Base-by-base conservation (phyloP, 306 rosid genomes). In the Amphicarpaea edgeworthii region DNA sequence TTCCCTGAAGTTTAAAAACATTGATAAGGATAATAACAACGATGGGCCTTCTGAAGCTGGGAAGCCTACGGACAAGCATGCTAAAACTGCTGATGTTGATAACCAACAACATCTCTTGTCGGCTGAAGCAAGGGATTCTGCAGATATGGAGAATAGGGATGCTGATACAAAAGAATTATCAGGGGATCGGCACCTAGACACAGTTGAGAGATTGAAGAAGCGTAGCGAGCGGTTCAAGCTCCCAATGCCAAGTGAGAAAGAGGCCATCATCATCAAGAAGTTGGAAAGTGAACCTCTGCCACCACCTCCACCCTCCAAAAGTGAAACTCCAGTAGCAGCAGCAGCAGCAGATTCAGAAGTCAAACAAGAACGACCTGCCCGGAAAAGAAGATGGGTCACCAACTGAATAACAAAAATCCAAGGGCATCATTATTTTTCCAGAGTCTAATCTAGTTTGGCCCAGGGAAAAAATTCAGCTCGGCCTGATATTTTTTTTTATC, bases 141-240 rank as follows among this genome's bases (percentile, higher is more conserved):
- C 85, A 32, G 97, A 92, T 67, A 76, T 77, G 68, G 97, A 92
- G 68, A 74, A 65, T 8, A 90, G 81, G 79, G 95, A 89, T 68
- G 86, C 61, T 12, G 90, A 85, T 34, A 20, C 89, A 30, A 89
- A 85, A 80, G 89, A 85, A 49, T n/a, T n/a, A n/a, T 30, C 76
- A 54, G 97, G 90, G 20, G 99, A 89, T 75, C 85, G 83, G 45
- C 90, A 88, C 76, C 89, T 90, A 75, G 97, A 96, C 85, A 96
- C 99, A 2, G 98, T 92, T 14, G 99, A 96, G 96, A 89, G 90
- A 88, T 84, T 96, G 86, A 96, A 96, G 89, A 96, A 96, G 83
- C 88, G 99, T 26, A 96, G 99, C 0, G 99, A 96, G 86, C 90
- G 99, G 71, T 96, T 96, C 97, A 92, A 89, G 90, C 98, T 89